A percentile compares a stretch with the other conserved stretches of the same genome.
Evolutionary conservation across 179 eudicot species (phyloP).

Genomic region (Patellifolia procumbens): DNA sequence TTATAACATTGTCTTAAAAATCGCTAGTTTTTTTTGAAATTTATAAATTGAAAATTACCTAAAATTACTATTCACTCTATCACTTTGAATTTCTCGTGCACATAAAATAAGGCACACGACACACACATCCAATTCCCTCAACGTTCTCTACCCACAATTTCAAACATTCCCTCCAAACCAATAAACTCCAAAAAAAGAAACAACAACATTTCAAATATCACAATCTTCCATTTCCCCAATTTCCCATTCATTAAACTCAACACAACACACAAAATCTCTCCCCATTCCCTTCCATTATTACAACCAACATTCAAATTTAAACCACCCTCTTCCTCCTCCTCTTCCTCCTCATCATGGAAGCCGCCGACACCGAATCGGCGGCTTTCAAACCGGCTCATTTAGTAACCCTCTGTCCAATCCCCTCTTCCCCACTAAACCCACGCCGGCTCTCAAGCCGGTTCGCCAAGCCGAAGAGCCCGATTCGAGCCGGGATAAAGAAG

Average conservation of each 20-base stretch:
- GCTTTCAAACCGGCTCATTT: conserved; percentile 32
- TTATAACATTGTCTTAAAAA: too few species aligned
- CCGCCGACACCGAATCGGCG: background rate
- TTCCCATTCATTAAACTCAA: conserved; percentile 12
- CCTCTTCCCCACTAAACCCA: conserved; percentile 40
- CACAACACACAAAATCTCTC: background rate
- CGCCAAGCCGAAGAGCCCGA: conserved; percentile 49
- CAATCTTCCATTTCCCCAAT: background rate
- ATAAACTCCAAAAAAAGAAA: conserved; percentile 26
- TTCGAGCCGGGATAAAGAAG: conserved; percentile 27
- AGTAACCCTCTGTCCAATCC: conserved; percentile 49
- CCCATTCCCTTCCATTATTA: conserved; percentile 8
- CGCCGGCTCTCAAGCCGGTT: conserved; percentile 80
- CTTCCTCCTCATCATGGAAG: conserved; percentile 27
- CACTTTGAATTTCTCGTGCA: too few species aligned
- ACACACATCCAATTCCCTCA: background rate
- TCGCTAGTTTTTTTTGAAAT: too few species aligned
- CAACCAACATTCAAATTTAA: conserved; percentile 20
- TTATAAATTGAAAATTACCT: too few species aligned
- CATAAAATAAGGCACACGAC: background rate
- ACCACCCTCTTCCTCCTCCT: conserved; percentile 3
- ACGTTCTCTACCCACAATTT: conserved; percentile 22
- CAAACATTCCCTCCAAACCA: conserved; percentile 36
- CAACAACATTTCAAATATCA: conserved; percentile 14
- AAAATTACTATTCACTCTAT: too few species aligned